A percentile compares a stretch with the other conserved stretches of the same genome.
Evolutionary conservation across 1,284 basidiomycete species (phyloP).

Genomic region (Earliella scabrosa): DNA sequence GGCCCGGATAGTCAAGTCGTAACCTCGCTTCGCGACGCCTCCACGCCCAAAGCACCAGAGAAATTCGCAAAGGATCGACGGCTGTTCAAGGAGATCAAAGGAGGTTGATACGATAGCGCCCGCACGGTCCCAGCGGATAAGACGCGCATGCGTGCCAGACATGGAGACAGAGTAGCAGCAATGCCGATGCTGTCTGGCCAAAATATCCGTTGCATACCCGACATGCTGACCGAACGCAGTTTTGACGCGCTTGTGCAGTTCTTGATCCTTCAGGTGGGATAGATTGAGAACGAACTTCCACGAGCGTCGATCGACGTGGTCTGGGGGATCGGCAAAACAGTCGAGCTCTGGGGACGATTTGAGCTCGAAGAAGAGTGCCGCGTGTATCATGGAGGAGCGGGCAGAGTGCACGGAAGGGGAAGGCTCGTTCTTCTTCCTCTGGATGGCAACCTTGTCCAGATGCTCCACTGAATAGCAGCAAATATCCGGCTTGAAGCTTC

Average conservation of each 20-base stretch:
- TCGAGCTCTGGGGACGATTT: neutral
- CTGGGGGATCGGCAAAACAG: neutral
- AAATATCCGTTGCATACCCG: conserved; percentile 6
- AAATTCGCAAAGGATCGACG: conserved; percentile 7
- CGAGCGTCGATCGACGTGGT: no score
- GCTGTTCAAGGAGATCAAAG: conserved; percentile 4
- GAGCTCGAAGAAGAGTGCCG: no score
- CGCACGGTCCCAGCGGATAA: conserved; percentile 14
- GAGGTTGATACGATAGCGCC: conserved; percentile 8
- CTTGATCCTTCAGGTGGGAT: neutral
- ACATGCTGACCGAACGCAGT: conserved; percentile 4
- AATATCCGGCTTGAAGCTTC: no score
- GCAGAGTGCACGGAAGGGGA: no score
- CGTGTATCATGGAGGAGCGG: no score
- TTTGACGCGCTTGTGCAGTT: neutral
- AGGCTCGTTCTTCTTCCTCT: no score
- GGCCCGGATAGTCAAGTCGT: neutral
- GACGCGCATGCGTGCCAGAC: neutral
- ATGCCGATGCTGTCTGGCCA: conserved; percentile 1
- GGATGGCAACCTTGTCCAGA: no score
- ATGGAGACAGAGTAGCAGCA: conserved; percentile 6
- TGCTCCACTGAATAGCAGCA: no score
- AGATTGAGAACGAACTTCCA: neutral
- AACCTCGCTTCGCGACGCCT: no score
- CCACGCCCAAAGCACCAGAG: conserved; percentile 9